These are phyloP conservation scores for Pseudozyma flocculosa DNA, from an alignment of 1,284 basidiomycete species.

Conservation along the genomic window DNA sequence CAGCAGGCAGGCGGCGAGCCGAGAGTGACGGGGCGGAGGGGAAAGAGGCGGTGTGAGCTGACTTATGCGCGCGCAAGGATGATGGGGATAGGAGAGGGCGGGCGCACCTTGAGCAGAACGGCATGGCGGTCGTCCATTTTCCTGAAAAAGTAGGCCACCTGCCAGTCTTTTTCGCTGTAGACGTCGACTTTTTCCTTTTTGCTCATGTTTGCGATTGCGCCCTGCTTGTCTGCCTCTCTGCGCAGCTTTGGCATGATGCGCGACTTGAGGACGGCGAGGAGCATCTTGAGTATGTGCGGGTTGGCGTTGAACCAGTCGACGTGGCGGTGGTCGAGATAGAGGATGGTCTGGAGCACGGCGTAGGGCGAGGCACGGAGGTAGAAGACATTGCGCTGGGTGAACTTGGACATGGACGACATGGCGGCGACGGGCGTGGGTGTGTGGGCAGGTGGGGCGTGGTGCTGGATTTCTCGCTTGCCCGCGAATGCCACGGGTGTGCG, in stretches of 20 bases:
- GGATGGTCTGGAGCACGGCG: conserved; percentile 56
- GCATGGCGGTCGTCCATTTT: conserved; percentile 55
- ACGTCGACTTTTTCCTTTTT: conserved; percentile 58
- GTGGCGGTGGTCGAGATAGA: conserved; percentile 59
- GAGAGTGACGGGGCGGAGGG: too few relatives aligned
- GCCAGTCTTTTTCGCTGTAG: conserved; percentile 51
- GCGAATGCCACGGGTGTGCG: too few relatives aligned
- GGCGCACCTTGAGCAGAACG: conserved; percentile 56
- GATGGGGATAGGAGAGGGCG: too few relatives aligned
- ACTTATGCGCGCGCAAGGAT: too few relatives aligned
- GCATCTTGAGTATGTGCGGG: conserved; percentile 29
- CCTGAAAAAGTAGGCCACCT: conserved; percentile 59
- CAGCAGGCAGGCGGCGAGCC: neutral
- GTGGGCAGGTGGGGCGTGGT: too few relatives aligned
- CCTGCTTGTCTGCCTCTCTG: conserved; percentile 45
- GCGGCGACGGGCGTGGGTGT: too few relatives aligned
- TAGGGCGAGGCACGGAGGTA: conserved; percentile 59
- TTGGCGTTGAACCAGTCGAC: conserved; percentile 59
- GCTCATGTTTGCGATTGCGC: conserved; percentile 48
- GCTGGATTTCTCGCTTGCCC: too few relatives aligned
- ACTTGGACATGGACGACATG: conserved; percentile 5
- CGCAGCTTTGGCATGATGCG: conserved; percentile 55
- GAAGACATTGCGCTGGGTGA: conserved; percentile 54
- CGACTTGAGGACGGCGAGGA: conserved; percentile 50
- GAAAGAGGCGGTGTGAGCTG: too few relatives aligned